Evolutionary conservation across 352 stramenopile genomes (phyloP).

Genomic region (Globisporangium alternatum): DNA sequence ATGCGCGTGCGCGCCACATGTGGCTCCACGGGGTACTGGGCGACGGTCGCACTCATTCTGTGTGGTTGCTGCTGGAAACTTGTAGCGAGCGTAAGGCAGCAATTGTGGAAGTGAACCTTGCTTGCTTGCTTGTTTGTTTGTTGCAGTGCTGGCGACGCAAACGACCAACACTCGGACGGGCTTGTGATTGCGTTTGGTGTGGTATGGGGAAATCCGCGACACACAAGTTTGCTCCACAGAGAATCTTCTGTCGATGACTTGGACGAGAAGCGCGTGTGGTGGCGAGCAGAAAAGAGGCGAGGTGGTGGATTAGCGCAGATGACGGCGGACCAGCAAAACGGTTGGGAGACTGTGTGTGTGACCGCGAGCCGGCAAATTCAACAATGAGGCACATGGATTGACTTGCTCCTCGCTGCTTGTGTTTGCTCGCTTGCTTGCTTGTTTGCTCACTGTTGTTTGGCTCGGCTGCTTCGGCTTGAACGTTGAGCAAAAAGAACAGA

Average conservation of each 20-base stretch:
- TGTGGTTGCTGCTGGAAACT: background rate
- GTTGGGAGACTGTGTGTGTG: background rate
- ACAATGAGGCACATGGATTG: slow-evolving; percentile 34
- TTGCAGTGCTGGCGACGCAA: background rate
- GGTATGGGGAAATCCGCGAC: slow-evolving; percentile 7
- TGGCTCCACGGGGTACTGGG: slow-evolving; percentile 71
- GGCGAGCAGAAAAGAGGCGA: slow-evolving; percentile 11
- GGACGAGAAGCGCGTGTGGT: background rate
- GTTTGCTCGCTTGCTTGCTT: background rate
- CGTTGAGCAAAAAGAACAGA: slow-evolving; percentile 16
- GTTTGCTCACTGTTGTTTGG: background rate
- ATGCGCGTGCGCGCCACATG: slow-evolving; percentile 42
- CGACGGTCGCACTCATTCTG: slow-evolving; percentile 77
- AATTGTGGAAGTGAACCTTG: slow-evolving; percentile 2
- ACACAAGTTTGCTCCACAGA: slow-evolving; percentile 6
- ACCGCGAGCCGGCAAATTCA: slow-evolving; percentile 38
- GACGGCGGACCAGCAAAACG: slow-evolving; percentile 13
- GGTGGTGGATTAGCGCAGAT: background rate
- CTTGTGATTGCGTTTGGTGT: slow-evolving; percentile 8
- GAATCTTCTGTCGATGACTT: slow-evolving; percentile 10
- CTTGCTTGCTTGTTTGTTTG: slow-evolving; percentile 3
- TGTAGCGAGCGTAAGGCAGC: slow-evolving; percentile 5
- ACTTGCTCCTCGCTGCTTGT: slow-evolving; percentile 1
- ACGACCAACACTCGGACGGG: slow-evolving; percentile 15
- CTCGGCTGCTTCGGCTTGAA: slow-evolving; percentile 8